Percentiles rank a stretch among this genome's conserved stretches.
Evolutionary conservation across 192 early-diverging fungal species (phyloP).

Genomic region (Coemansia sp.): DNA sequence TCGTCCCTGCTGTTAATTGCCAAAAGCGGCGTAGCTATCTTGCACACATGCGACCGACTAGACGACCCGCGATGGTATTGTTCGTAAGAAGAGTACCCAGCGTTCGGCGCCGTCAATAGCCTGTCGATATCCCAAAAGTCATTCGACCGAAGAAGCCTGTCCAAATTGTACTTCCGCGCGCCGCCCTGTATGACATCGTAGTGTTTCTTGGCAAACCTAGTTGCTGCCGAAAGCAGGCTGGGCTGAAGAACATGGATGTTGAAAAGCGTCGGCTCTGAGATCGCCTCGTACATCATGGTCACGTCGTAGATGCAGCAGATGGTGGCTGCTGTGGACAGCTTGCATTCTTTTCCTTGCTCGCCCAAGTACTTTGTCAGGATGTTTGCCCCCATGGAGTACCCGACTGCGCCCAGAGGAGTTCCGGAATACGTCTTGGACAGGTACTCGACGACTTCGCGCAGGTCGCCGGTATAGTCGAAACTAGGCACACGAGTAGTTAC

Average conservation of each 20-base stretch:
- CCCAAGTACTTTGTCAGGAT: slow-evolving; percentile 80
- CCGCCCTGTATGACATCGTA: slow-evolving; percentile 31
- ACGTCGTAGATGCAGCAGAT: slow-evolving; percentile 79
- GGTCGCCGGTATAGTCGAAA: slow-evolving; percentile 70
- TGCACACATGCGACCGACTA: slow-evolving; percentile 44
- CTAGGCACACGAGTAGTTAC: slow-evolving; percentile 61
- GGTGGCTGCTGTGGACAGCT: slow-evolving; percentile 65
- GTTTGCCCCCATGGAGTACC: slow-evolving; percentile 83
- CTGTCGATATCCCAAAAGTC: slow-evolving; percentile 75
- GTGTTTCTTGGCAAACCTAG: slow-evolving; percentile 21
- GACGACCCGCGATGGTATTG: slow-evolving; percentile 66
- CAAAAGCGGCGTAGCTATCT: slow-evolving; percentile 66
- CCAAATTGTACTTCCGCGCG: slow-evolving; percentile 30
- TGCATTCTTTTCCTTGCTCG: slow-evolving; percentile 63
- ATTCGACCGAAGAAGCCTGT: slow-evolving; percentile 42
- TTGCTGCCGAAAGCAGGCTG: slow-evolving; percentile 40
- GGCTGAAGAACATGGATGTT: slow-evolving; percentile 53
- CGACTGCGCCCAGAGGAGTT: slow-evolving; percentile 67
- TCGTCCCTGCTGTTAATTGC: slow-evolving; percentile 75
- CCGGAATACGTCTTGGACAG: slow-evolving; percentile 48
- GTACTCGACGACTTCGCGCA: neutral
- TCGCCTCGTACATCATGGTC: slow-evolving; percentile 26
- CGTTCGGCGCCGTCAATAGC: slow-evolving; percentile 58
- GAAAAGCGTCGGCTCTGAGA: slow-evolving; percentile 43
- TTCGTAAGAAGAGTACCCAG: slow-evolving; percentile 66